Evolutionary conservation across 768 basidiomycete genomes (phyloP).

Genomic region (Calvatia gigantea): DNA sequence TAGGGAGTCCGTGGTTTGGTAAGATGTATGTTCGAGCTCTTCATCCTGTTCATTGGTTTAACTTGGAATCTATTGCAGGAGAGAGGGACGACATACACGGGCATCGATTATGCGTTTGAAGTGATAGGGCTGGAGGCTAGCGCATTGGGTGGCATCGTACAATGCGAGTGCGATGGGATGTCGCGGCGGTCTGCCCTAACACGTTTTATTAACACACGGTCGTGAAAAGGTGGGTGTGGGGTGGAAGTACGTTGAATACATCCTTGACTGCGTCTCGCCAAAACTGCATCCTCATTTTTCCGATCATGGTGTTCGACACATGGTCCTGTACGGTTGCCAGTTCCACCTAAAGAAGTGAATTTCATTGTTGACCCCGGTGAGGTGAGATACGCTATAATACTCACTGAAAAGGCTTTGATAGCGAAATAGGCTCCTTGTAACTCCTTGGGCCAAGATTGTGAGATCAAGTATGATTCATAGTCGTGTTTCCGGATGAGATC

Average conservation of each 20-base stretch:
- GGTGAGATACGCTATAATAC: slow-evolving; percentile 26
- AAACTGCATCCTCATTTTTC: slow-evolving; percentile 84
- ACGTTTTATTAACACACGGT: slow-evolving; percentile 15
- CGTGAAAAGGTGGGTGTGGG: slow-evolving; percentile 11
- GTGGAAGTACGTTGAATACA: slow-evolving; percentile 53
- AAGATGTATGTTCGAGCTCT: slow-evolving; percentile 60
- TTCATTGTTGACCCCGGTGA: neutral
- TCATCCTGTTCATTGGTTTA: slow-evolving; percentile 41
- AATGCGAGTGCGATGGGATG: slow-evolving; percentile 82
- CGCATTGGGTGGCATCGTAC: slow-evolving; percentile 45
- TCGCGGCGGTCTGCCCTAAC: slow-evolving; percentile 68
- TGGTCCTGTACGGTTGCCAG: slow-evolving; percentile 73
- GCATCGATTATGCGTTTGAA: slow-evolving; percentile 83
- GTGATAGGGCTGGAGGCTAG: slow-evolving; percentile 66
- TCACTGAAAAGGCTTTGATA: slow-evolving; percentile 78
- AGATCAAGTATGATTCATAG: slow-evolving; percentile 73
- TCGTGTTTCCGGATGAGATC: slow-evolving; percentile 74
- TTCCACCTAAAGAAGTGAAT: slow-evolving; percentile 55
- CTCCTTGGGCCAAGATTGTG: slow-evolving; percentile 69
- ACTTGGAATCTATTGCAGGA: slow-evolving; percentile 1
- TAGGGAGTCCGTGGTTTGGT: slow-evolving; percentile 65
- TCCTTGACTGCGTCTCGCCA: slow-evolving; percentile 79
- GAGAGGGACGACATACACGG: slow-evolving; percentile 46
- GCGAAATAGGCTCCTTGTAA: slow-evolving; percentile 69
- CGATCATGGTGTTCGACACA: slow-evolving; percentile 69